Conservation (phyloP, 1,284 basidiomycete genomes). For the Uromyces viciae-fabae region DNA sequence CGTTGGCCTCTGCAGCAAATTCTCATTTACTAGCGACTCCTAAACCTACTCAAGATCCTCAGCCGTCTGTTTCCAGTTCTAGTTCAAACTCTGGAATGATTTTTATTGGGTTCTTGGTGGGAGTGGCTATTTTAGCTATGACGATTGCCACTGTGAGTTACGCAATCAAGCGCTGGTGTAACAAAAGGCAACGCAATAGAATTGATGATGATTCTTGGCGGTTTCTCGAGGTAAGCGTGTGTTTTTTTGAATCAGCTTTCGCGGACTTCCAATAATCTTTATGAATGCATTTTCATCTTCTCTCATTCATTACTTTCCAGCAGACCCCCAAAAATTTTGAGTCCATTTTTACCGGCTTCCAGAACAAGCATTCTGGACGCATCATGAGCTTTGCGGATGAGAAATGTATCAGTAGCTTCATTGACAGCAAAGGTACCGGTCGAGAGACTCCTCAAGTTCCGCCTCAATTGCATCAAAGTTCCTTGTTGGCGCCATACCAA, state of each 20-base stretch:
- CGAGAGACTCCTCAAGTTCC: not conserved
- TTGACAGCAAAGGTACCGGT: not conserved
- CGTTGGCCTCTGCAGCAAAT: not conserved
- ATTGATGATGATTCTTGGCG: constrained; percentile 21
- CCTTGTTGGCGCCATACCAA: not conserved
- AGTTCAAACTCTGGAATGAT: not conserved
- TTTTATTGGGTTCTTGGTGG: constrained; percentile 6
- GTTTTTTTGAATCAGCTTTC: not conserved
- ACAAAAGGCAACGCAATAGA: constrained; percentile 3
- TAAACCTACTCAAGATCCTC: constrained; percentile 12
- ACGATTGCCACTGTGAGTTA: constrained; percentile 12
- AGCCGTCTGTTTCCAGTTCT: not conserved
- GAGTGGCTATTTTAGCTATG: not conserved
- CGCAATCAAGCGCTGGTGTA: constrained; percentile 12
- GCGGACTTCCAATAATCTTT: not conserved
- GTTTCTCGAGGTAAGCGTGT: constrained; percentile 9
- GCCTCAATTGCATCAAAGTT: not conserved
- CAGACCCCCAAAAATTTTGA: constrained; percentile 11
- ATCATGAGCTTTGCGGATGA: not conserved
- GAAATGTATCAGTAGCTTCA: not conserved
- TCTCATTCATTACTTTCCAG: not conserved
- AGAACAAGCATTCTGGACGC: not conserved
- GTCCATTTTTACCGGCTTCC: not conserved
- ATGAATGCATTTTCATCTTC: not conserved
- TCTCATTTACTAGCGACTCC: not conserved